Evolutionary conservation across 331 rosid species (phyloP), one percentile per base, ranked within the genome.

Genomic region (Malus hybrid): DNA sequence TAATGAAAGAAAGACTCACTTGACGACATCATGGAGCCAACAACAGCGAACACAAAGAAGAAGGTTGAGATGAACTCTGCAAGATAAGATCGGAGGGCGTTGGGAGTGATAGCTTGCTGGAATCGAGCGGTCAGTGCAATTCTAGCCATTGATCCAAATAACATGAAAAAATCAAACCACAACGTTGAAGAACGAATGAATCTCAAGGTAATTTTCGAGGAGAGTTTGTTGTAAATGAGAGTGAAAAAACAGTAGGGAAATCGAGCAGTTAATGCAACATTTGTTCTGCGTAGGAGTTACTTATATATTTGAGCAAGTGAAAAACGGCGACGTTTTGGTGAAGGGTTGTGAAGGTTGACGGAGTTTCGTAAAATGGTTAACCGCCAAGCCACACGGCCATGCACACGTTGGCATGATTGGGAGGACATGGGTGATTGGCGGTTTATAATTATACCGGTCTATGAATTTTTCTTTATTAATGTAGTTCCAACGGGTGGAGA

Each of bases 61-160:
- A 91, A 93, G 18, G 98, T 93, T 27, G 95, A 91, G 81, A 94
- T 84, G 76, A 91, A 94, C 87, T 94, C 96, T 0, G 97, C 91
- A 5, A 89, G 76, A 24, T 91, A 94, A 12, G 97, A 84, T 27
- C 98, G 89, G 73, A 94, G 70, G 5, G 97, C 94, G 42, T 73
- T 69, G 33, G 90, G 61, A 6, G 93, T 81, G 62, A 91, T 15
- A 1, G 94, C 88, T 55, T 90, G 85, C 34, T 79, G 85, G 32
- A 86, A 86, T 48, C 90, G 89, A n/a, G 83, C 73, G 65, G 85
- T 70, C 1, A 89, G 65, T 19, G 90, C 73, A 27, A 80, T 80
- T 19, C 86, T 69, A 79, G 90, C 91, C 98, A 93, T 93, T 52
- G 28, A 65, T 32, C 2, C 50, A 22, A 22, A 65, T 7, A 55